Conservation (phyloP, 2,329 filamentous ascomycete species). For the Pestalotiopsis fici region DNA sequence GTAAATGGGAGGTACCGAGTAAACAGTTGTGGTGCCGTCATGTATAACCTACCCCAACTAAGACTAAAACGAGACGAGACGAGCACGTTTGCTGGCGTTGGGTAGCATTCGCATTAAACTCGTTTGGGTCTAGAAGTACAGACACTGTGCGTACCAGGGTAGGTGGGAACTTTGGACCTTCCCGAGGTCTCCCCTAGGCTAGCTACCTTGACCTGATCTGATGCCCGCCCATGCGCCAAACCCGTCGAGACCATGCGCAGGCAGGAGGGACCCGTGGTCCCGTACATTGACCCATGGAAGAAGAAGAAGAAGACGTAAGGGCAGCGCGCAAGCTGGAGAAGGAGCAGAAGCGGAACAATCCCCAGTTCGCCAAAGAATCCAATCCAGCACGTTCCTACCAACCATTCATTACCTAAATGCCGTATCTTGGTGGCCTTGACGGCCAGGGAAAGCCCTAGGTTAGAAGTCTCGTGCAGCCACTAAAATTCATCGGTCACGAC, state of each 20-base stretch:
- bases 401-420: not conserved
- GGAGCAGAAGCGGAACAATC: not conserved
- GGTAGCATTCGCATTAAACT: constrained; percentile 3
- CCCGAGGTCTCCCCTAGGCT: not conserved
- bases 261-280: not conserved
- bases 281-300: not conserved
- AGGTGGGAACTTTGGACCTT: not conserved
- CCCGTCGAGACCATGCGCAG: not conserved
- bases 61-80: not conserved
- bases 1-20: not conserved
- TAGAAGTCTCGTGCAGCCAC: not conserved
- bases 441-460: too few species aligned
- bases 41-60: not conserved
- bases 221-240: too few species aligned
- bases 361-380: not conserved
- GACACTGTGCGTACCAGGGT: not conserved
- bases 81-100: constrained; percentile 1
- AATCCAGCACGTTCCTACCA: not conserved
- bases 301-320: not conserved
- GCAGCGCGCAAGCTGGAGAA: not conserved
- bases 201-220: not conserved
- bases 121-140: not conserved
- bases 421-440: not conserved
- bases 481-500: not conserved
- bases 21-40: not conserved